Conservation (phyloP, 2,329 filamentous ascomycete genomes). For the Neofusicoccum sp. region DNA sequence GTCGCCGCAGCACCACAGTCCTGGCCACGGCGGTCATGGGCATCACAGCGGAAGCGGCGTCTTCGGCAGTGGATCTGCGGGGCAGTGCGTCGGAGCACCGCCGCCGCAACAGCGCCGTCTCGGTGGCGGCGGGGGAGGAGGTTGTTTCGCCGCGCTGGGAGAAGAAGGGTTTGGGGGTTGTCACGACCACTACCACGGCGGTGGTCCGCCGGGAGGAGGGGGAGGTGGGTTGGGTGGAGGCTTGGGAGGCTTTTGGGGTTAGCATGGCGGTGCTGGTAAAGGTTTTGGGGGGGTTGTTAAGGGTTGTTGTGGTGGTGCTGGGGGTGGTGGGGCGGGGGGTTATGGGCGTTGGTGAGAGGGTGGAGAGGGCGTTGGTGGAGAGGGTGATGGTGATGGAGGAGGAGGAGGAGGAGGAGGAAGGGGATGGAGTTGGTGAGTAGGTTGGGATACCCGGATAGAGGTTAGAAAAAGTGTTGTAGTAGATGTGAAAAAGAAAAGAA, state of each 20-base stretch:
- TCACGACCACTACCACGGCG: not conserved
- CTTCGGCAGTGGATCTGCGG: slow-evolving; percentile 1
- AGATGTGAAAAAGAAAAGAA: too few relatives aligned
- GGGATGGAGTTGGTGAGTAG: not conserved
- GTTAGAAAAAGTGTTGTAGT: too few relatives aligned
- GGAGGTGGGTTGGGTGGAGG: not conserved
- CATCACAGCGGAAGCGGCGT: slow-evolving; percentile 3
- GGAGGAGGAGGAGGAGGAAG: not conserved
- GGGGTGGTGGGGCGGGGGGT: slow-evolving; percentile 14
- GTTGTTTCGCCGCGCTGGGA: not conserved
- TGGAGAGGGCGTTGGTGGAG: not conserved
- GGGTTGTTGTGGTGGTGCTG: not conserved
- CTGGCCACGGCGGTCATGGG: slow-evolving; percentile 1
- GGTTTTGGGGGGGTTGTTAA: not conserved
- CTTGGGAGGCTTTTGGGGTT: slow-evolving; percentile 5
- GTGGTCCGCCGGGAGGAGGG: not conserved
- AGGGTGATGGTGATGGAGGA: not conserved
- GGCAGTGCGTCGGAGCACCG: not conserved
- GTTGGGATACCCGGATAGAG: not conserved
- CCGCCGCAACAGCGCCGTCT: not conserved
- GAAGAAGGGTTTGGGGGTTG: not conserved
- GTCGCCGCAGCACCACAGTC: not conserved
- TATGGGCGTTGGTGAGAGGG: slow-evolving; percentile 6
- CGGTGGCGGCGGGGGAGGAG: not conserved
- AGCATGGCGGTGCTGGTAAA: not conserved